phyloP scores from a whole-genome alignment of 495 filamentous ascomycete species.

The Aspergillus steynii region DNA sequence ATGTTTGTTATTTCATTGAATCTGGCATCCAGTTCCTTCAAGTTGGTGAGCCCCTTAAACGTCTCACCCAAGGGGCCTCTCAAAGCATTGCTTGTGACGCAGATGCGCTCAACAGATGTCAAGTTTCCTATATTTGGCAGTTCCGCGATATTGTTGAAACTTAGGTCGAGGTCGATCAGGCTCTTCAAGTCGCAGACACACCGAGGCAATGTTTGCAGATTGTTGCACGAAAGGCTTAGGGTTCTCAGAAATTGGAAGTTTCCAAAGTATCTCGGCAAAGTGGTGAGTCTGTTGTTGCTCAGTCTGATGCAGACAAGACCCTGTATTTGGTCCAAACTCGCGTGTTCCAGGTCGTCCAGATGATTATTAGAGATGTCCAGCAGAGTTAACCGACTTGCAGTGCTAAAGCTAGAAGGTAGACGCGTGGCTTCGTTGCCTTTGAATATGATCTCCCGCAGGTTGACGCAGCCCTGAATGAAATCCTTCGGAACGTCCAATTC shows the following conservation, averaged over 20 bases:
- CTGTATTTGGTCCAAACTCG: slow-evolving; percentile 66
- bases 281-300: slow-evolving; percentile 83
- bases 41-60: slow-evolving; percentile 67
- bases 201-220: slow-evolving; percentile 76
- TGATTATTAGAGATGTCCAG: slow-evolving; percentile 95
- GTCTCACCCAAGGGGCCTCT: slow-evolving; percentile 68
- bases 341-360: slow-evolving; percentile 81
- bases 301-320: slow-evolving; percentile 89
- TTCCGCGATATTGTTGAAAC: slow-evolving; percentile 84
- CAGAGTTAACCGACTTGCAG: slow-evolving; percentile 78
- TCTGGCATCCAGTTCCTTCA: slow-evolving; percentile 90
- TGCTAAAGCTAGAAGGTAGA: slow-evolving; percentile 80
- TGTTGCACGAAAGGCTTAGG: slow-evolving; percentile 90
- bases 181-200: slow-evolving; percentile 80
- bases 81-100: slow-evolving; percentile 92
- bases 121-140: slow-evolving; percentile 80
- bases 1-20: slow-evolving; percentile 88
- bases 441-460: slow-evolving; percentile 92
- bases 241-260: slow-evolving; percentile 73
- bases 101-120: slow-evolving; percentile 78
- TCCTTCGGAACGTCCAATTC: slow-evolving; percentile 92
- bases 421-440: slow-evolving; percentile 86
- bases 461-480: slow-evolving; percentile 91
- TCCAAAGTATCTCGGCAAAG: slow-evolving; percentile 77
- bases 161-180: slow-evolving; percentile 91